Conservation (phyloP, 2,329 filamentous ascomycete species). For the Amylocarpus encephaloides region DNA sequence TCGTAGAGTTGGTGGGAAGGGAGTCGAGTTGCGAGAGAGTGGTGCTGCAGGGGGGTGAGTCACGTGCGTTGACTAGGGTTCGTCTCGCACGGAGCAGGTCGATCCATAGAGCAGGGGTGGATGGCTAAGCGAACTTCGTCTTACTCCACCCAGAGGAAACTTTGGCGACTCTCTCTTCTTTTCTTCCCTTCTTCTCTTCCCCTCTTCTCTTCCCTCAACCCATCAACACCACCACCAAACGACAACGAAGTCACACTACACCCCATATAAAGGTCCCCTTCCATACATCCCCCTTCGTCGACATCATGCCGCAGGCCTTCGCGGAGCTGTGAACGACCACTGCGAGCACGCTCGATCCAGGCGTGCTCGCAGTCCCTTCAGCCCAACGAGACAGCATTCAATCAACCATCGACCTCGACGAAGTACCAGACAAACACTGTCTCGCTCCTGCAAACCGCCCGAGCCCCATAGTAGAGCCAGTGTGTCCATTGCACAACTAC, state of each 20-base stretch:
- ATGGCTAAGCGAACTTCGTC: constrained; percentile 18
- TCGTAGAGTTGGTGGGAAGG: too few relatives aligned
- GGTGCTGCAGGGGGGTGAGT: too few relatives aligned
- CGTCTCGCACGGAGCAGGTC: too few relatives aligned
- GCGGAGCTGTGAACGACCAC: constrained; percentile 89
- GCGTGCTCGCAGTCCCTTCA: constrained; percentile 73
- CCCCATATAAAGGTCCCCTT: constrained; percentile 27
- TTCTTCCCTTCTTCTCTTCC: constrained; percentile 16
- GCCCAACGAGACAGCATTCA: constrained; percentile 61
- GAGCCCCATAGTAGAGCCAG: constrained; percentile 12
- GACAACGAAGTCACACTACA: constrained; percentile 62
- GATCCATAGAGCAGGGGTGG: too few relatives aligned
- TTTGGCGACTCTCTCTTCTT: not conserved
- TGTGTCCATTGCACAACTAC: constrained; percentile 33
- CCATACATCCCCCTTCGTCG: constrained; percentile 52
- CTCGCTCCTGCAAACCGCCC: constrained; percentile 16
- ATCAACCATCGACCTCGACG: constrained; percentile 60
- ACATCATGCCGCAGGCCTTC: constrained; percentile 70
- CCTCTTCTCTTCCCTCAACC: constrained; percentile 19
- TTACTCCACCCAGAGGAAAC: constrained; percentile 7
- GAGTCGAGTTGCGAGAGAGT: too few relatives aligned
- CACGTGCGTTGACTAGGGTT: too few relatives aligned
- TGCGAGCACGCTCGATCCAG: constrained; percentile 55
- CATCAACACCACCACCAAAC: constrained; percentile 32
- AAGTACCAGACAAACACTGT: constrained; percentile 53